phyloP scores from a whole-genome alignment of 1,139 yeast species.

The Blastobotrys malaysiensis region DNA sequence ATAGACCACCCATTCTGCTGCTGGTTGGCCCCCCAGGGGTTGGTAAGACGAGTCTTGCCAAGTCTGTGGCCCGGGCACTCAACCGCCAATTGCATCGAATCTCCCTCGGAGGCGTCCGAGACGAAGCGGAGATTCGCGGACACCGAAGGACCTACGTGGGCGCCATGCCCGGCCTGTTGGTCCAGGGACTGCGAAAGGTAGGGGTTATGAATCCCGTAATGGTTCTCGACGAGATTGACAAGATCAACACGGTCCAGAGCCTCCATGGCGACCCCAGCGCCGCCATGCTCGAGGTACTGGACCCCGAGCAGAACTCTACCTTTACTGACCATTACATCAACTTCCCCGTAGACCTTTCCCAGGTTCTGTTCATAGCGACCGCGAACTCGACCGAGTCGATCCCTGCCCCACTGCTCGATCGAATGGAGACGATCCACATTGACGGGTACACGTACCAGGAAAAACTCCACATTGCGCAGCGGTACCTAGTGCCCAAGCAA shows the following conservation, averaged over 20 bases:
- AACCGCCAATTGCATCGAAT: constrained; percentile 78
- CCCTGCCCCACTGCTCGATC: constrained; percentile 75
- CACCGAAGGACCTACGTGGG: constrained; percentile 92
- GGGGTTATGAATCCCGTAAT: constrained; percentile 86
- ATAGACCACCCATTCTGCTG: constrained; percentile 65
- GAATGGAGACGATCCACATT: constrained; percentile 79
- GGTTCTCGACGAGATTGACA: constrained; percentile 83
- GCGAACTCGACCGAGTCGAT: constrained; percentile 78
- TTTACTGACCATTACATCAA: constrained; percentile 86
- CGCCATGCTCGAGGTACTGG: constrained; percentile 81
- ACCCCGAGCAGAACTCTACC: constrained; percentile 79
- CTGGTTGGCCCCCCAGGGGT: constrained; percentile 96
- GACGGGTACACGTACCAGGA: constrained; percentile 81
- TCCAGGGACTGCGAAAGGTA: constrained; percentile 74
- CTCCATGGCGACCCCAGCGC: constrained; percentile 89
- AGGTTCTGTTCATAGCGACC: constrained; percentile 80
- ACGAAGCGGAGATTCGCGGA: constrained; percentile 88
- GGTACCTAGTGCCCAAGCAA: constrained; percentile 76
- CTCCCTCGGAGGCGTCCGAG: constrained; percentile 83
- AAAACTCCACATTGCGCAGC: constrained; percentile 66
- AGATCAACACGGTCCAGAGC: constrained; percentile 53
- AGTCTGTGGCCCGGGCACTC: constrained; percentile 75
- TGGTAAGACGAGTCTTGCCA: constrained; percentile 87
- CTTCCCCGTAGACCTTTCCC: constrained; percentile 81
- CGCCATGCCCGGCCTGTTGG: constrained; percentile 83